These are phyloP conservation scores for Plasmopara viticola DNA, from an alignment of 352 stramenopile genomes.

Conservation along the genomic window DNA sequence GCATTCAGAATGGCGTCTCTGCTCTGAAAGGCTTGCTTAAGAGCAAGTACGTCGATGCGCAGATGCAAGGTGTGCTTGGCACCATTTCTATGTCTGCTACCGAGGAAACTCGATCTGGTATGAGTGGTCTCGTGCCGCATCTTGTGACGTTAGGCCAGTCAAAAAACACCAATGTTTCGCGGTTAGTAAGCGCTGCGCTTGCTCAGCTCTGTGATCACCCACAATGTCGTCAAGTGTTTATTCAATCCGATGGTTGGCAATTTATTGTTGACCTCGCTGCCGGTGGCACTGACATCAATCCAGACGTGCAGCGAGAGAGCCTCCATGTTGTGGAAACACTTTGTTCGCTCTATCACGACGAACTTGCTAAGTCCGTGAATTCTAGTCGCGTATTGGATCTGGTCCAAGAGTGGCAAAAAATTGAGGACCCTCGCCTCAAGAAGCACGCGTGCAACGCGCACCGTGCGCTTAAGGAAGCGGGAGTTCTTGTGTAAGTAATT, in stretches of 20 bases:
- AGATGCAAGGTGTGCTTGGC: conserved; percentile 78
- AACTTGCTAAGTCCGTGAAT: conserved; percentile 61
- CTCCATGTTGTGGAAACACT: conserved; percentile 84
- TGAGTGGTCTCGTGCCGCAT: conserved; percentile 62
- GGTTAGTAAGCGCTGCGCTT: conserved; percentile 66
- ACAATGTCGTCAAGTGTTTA: conserved; percentile 75
- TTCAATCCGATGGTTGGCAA: conserved; percentile 75
- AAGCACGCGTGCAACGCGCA: conserved; percentile 82
- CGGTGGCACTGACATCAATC: conserved; percentile 47
- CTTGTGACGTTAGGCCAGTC: conserved; percentile 61
- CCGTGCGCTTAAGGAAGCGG: conserved; percentile 66
- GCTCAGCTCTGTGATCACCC: conserved; percentile 78
- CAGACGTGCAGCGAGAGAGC: conserved; percentile 78
- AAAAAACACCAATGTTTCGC: conserved; percentile 47
- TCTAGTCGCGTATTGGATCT: conserved; percentile 54
- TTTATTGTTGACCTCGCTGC: conserved; percentile 76
- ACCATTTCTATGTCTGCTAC: conserved; percentile 70
- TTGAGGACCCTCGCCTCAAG: conserved; percentile 78
- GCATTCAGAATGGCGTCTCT: conserved; percentile 48
- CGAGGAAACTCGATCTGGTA: conserved; percentile 48
- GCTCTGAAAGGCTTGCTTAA: conserved; percentile 64
- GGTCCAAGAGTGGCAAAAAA: conserved; percentile 75
- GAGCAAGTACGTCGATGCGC: conserved; percentile 69
- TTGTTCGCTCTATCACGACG: conserved; percentile 74
- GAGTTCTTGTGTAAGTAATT: conserved; percentile 60